Conservation (phyloP, 2,329 filamentous ascomycete genomes). For the Cordyceps pruinosa region DNA sequence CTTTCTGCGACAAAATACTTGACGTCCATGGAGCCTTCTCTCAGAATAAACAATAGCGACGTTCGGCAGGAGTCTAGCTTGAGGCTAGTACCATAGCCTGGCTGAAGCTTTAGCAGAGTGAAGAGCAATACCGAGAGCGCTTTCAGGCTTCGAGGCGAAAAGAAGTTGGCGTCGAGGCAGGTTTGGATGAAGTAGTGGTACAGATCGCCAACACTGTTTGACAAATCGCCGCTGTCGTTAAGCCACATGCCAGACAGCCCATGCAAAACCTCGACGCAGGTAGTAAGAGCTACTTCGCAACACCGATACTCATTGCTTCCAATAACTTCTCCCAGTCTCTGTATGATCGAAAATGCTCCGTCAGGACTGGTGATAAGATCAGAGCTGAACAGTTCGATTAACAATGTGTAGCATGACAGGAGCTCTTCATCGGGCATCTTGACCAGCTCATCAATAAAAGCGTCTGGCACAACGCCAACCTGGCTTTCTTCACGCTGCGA, state of each 20-base stretch:
- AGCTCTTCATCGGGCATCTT: slow-evolving; percentile 46
- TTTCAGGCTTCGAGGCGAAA: slow-evolving; percentile 63
- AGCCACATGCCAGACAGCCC: slow-evolving; percentile 59
- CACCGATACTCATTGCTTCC: slow-evolving; percentile 55
- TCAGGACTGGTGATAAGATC: slow-evolving; percentile 44
- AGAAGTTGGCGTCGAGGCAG: slow-evolving; percentile 58
- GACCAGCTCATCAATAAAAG: slow-evolving; percentile 44
- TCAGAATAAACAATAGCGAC: slow-evolving; percentile 66
- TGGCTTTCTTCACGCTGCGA: slow-evolving; percentile 38
- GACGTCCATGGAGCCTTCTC: slow-evolving; percentile 57
- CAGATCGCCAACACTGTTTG: slow-evolving; percentile 62
- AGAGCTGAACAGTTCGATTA: slow-evolving; percentile 46
- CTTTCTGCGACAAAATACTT: slow-evolving; percentile 68
- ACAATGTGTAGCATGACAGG: slow-evolving; percentile 41
- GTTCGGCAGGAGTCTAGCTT: slow-evolving; percentile 56
- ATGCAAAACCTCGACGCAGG: slow-evolving; percentile 62
- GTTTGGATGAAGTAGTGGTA: slow-evolving; percentile 71
- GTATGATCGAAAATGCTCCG: slow-evolving; percentile 40
- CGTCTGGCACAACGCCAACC: slow-evolving; percentile 42
- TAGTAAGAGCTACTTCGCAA: slow-evolving; percentile 65
- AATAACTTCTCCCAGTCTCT: slow-evolving; percentile 45
- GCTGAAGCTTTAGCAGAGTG: slow-evolving; percentile 57
- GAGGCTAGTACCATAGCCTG: slow-evolving; percentile 57
- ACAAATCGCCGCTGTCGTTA: slow-evolving; percentile 51
- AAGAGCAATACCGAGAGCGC: slow-evolving; percentile 63